Conservation (phyloP, 2,329 filamentous ascomycete species). For the Fusarium udum region DNA sequence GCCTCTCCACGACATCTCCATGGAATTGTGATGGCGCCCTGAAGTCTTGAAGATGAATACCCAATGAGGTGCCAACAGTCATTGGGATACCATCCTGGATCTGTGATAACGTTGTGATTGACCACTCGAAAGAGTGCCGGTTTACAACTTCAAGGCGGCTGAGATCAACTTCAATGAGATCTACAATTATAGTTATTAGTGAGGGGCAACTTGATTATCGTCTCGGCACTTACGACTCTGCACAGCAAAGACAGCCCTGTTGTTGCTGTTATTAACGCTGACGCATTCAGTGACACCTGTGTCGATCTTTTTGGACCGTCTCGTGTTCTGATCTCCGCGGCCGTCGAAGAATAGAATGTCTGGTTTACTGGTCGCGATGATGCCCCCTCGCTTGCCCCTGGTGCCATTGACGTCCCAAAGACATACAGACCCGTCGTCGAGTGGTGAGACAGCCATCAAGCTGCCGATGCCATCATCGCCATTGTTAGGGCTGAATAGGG, state of each 20-base stretch:
- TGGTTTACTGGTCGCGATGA: slow-evolving; percentile 71
- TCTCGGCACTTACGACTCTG: slow-evolving; percentile 66
- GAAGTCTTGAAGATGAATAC: slow-evolving; percentile 84
- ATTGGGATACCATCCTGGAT: slow-evolving; percentile 73
- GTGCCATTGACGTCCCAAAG: slow-evolving; percentile 80
- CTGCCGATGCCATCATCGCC: slow-evolving; percentile 56
- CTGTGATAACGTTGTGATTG: slow-evolving; percentile 83
- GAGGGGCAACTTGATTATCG: background rate
- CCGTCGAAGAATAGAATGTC: slow-evolving; percentile 72
- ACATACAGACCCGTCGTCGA: slow-evolving; percentile 89
- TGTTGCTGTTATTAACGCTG: slow-evolving; percentile 74
- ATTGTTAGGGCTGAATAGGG: slow-evolving; percentile 67
- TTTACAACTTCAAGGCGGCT: slow-evolving; percentile 75
- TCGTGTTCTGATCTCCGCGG: slow-evolving; percentile 55
- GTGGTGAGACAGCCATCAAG: slow-evolving; percentile 73
- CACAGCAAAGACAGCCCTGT: slow-evolving; percentile 82
- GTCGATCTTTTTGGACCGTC: slow-evolving; percentile 72
- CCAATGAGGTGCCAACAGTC: slow-evolving; percentile 83
- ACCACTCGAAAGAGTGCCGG: slow-evolving; percentile 78
- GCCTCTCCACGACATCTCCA: slow-evolving; percentile 49
- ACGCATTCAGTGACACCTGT: slow-evolving; percentile 82
- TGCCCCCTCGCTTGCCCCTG: slow-evolving; percentile 64
- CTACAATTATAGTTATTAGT: slow-evolving; percentile 33
- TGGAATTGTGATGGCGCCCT: slow-evolving; percentile 55
- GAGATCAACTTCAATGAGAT: slow-evolving; percentile 84